Base-by-base conservation (phyloP, 2,329 filamentous ascomycete genomes). In the Pseudogymnoascus destructans region DNA sequence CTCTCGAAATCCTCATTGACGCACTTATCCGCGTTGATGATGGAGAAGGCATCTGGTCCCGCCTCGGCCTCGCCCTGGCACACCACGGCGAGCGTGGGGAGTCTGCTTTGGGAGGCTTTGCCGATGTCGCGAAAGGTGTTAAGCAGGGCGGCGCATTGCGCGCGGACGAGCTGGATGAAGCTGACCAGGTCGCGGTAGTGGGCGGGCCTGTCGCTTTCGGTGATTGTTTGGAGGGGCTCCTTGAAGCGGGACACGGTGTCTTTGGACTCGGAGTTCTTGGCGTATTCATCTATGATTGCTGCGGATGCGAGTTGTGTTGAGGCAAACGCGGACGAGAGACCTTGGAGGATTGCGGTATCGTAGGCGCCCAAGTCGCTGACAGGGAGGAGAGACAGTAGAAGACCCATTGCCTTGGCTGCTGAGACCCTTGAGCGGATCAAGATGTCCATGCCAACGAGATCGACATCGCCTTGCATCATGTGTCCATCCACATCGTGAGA, bases 401-500 rank as follows among this genome's bases (percentile, higher is more conserved):
- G 79, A 32, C 92, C 93, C 71, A 98, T 83, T 2, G 93, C 93
- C 67, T 81, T 84, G 17, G 92, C 88, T 10, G 91, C 89, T 60
- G 83, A 87, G n/a, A 95, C 85, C 64, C 92, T 87, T 6, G 91
- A 95, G 61, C 92, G 84, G 55, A 97, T 82, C 70, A 98, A 81
- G 5, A 85, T 85, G 61, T 98, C 93, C 66, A 87, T 81, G 30
- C 93, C 91, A 23, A 98, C 91, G 40, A 98, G 77, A 68, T 98
- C 95, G 52, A 97, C 85, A 66, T 98, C 95, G 57, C 95, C 93
- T 69, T 92, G 88, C 76, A 98, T 90, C 86, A 98, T 96, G 64
- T 95, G 91, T 8, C 91, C 93, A 70, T 98, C 93, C 15, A 98
- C 89, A 70, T 98, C 95, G 71, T 98, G 93, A 1, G 86, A 81